phyloP scores from a whole-genome alignment of 140 eudicot species.

The Flaveria floridana region DNA sequence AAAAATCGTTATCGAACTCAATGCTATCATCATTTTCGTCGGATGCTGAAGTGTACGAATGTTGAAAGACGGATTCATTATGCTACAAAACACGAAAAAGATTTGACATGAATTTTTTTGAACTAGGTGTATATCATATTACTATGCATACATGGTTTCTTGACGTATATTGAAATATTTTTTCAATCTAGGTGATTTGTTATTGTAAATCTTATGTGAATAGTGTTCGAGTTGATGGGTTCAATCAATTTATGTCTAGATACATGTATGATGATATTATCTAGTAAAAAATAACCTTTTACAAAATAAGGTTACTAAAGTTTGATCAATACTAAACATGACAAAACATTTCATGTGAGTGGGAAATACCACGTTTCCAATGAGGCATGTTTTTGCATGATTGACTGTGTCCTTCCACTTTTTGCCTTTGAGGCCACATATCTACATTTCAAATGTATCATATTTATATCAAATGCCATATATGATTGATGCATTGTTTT shows the following conservation, averaged over 20 bases:
- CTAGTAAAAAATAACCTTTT: too few species aligned
- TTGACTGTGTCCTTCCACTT: constrained; percentile 16
- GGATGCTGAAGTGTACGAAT: neutral
- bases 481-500: neutral
- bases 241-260: too few species aligned
- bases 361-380: neutral
- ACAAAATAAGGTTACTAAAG: neutral
- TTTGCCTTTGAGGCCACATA: constrained; percentile 18
- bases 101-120: neutral
- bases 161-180: too few species aligned
- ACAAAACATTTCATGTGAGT: neutral
- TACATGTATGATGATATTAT: too few species aligned
- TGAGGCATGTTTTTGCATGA: constrained; percentile 33
- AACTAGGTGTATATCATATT: too few species aligned
- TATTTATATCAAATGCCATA: neutral
- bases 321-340: neutral
- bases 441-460: constrained; percentile 7
- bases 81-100: neutral
- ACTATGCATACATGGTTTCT: too few species aligned
- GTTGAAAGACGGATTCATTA: constrained; percentile 8
- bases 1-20: neutral
- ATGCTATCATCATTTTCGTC: neutral
- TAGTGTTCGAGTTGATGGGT: too few species aligned
- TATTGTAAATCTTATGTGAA: too few species aligned
- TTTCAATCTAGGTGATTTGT: too few species aligned